Base-by-base conservation (phyloP, 1,139 yeast species). In the Diutina sp. region DNA sequence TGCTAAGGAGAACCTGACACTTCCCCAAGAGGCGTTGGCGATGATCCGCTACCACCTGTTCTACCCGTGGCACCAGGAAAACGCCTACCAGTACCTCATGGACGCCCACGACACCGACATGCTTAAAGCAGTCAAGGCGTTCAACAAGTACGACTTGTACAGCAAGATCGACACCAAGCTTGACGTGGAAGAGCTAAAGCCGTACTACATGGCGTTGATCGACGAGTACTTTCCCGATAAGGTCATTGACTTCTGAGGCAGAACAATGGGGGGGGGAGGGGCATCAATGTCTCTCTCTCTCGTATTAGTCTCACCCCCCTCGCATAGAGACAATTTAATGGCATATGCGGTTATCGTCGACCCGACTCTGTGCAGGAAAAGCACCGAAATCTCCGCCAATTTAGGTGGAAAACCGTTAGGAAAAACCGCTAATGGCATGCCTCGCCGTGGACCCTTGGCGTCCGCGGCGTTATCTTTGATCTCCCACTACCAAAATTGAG, bases 21-120 rank as follows among this genome's bases (percentile, higher is more conserved):
- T 85, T 55, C 90, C 90, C 0, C 78, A 74, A 1, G 86, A 84
- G 63, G 90, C 82, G 0, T 70, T 85, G 58, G 90, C 90, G 1
- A 85, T 85, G 89, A 84, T 85, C 56, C 68, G 90, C 58, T 85
- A 85, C 65, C 90, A 85, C 66, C 84, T 88, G 1, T 85, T 85
- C 62, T 85, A 85, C 64, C 90, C 90, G 1, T 84, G 89, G 86
- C 90, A 85, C 64, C 82, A 84, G 61, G 90, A 85, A 63, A 77
- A 78, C 57, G 88, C 88, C 1, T 85, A 85, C 66, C 70, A 71
- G 50, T 80, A 84, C 63, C 69, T 85, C 55, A 85, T 85, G 90
- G 79, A 82, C 63, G 83, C 79, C 18, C 81, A 82, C 57, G 90
- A 85, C 63, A 69, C 74, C 56, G 76, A 80, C 63, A 80, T 84